Conservation (phyloP, 1,139 yeast species). For the Candida dubliniensis region DNA sequence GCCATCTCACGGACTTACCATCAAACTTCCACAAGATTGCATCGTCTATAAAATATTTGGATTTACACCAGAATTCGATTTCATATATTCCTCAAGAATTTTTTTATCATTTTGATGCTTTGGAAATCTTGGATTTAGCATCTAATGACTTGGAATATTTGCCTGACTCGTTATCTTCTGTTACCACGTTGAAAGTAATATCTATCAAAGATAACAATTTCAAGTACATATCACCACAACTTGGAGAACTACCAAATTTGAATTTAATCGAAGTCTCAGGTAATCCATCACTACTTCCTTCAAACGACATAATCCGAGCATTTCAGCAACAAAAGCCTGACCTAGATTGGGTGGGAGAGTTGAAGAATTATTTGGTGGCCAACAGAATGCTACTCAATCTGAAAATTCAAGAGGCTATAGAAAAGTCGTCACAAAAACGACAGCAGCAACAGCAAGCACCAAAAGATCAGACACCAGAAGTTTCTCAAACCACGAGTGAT, state of each 20-base stretch:
- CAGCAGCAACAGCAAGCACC: slow-evolving; percentile 16
- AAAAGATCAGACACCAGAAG: slow-evolving; percentile 11
- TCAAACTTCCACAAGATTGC: slow-evolving; percentile 44
- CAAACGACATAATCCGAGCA: slow-evolving; percentile 35
- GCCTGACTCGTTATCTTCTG: slow-evolving; percentile 40
- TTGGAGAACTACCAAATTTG: slow-evolving; percentile 53
- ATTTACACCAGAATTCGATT: slow-evolving; percentile 62
- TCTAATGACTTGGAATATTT: slow-evolving; percentile 47
- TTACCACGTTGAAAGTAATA: slow-evolving; percentile 54
- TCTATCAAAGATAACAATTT: slow-evolving; percentile 65
- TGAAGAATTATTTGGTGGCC: slow-evolving; percentile 42
- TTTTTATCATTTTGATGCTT: slow-evolving; percentile 28
- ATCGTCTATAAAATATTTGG: slow-evolving; percentile 56
- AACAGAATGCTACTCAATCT: slow-evolving; percentile 28
- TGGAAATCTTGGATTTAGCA: slow-evolving; percentile 72
- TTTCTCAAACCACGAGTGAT: slow-evolving; percentile 49
- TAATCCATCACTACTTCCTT: slow-evolving; percentile 62
- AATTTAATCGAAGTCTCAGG: slow-evolving; percentile 68
- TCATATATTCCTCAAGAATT: slow-evolving; percentile 49
- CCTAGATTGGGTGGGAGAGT: slow-evolving; percentile 55
- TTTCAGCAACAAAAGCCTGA: slow-evolving; percentile 42
- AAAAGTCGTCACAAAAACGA: slow-evolving; percentile 14
- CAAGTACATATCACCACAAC: slow-evolving; percentile 55
- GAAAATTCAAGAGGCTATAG: slow-evolving; percentile 22
- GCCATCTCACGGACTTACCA: slow-evolving; percentile 51